Percentiles rank a stretch among this genome's conserved stretches.
Conservation (phyloP, 2,329 filamentous ascomycete species). For the Verticillium isaacii region DNA sequence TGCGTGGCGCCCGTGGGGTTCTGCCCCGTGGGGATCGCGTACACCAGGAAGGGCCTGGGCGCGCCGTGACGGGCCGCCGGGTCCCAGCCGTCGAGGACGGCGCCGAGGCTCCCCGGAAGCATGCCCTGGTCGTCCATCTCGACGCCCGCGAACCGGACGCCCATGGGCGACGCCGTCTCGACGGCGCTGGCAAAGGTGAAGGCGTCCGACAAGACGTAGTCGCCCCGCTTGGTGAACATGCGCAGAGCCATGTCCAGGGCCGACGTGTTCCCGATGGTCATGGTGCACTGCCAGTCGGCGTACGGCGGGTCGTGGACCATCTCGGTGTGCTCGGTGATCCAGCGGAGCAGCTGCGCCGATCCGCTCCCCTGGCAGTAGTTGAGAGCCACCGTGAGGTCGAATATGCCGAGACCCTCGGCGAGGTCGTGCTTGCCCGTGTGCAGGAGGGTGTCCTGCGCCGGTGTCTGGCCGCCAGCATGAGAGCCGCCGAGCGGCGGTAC, state of each 20-base stretch:
- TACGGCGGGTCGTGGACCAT: slow-evolving; percentile 70
- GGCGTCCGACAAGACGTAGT: slow-evolving; percentile 66
- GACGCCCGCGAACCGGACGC: slow-evolving; percentile 54
- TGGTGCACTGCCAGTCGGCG: slow-evolving; percentile 64
- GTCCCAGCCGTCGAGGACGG: slow-evolving; percentile 48
- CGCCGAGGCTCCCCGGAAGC: slow-evolving; percentile 35
- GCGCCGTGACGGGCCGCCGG: slow-evolving; percentile 26
- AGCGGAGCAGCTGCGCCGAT: slow-evolving; percentile 66
- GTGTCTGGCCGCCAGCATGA: background rate
- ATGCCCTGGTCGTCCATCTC: slow-evolving; percentile 60
- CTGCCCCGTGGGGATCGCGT: slow-evolving; percentile 68
- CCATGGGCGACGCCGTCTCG: slow-evolving; percentile 60
- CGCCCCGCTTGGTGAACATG: slow-evolving; percentile 57
- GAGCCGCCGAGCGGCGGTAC: background rate
- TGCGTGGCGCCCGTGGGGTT: slow-evolving; percentile 88
- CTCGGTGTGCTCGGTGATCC: slow-evolving; percentile 71
- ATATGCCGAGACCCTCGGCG: background rate
- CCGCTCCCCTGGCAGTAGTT: slow-evolving; percentile 74
- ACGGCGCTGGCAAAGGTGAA: slow-evolving; percentile 44
- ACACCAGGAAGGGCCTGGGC: slow-evolving; percentile 48
- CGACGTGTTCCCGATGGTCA: slow-evolving; percentile 64
- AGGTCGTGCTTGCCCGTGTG: background rate
- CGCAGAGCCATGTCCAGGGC: slow-evolving; percentile 63
- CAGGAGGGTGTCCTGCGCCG: slow-evolving; percentile 11
- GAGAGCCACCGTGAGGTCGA: slow-evolving; percentile 46